Evolutionary conservation across 2,329 filamentous ascomycete genomes (phyloP).

Genomic region (Curvularia sp.): DNA sequence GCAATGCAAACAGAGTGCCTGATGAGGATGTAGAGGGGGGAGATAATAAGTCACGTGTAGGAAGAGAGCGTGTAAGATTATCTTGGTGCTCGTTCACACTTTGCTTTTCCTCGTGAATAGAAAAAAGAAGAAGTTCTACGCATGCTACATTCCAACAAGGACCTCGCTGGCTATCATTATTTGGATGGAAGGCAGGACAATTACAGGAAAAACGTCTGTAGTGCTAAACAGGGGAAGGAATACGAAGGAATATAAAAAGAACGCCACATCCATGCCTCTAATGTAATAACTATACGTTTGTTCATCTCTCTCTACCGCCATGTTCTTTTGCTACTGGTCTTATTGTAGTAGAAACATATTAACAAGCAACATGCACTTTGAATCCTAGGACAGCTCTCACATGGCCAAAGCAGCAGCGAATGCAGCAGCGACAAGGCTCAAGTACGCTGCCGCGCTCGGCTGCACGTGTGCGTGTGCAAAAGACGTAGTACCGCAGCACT

Average conservation of each 20-base stretch:
- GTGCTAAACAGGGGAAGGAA: neutral
- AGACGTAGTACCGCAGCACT: conserved; percentile 62
- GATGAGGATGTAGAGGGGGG: too few relatives aligned
- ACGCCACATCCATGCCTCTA: neutral
- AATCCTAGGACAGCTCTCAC: conserved; percentile 8
- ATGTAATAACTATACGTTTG: neutral
- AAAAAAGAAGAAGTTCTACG: too few relatives aligned
- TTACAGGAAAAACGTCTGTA: neutral
- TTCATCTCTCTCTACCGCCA: too few relatives aligned
- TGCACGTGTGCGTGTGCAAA: conserved; percentile 16
- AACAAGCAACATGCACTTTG: neutral
- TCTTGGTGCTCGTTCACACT: too few relatives aligned
- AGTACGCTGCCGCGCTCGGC: conserved; percentile 25
- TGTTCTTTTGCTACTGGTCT: neutral
- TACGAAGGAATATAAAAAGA: neutral
- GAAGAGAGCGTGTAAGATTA: too few relatives aligned
- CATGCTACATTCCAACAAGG: neutral
- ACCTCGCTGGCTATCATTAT: neutral
- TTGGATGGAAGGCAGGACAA: neutral
- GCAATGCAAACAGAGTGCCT: too few relatives aligned
- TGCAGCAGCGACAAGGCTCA: conserved; percentile 31
- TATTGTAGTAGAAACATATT: neutral
- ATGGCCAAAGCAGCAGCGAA: conserved; percentile 29
- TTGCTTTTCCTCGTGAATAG: too few relatives aligned
- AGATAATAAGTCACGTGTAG: too few relatives aligned